phyloP scores from a whole-genome alignment of 2,329 filamentous ascomycete genomes.

The Knufia petricola region DNA sequence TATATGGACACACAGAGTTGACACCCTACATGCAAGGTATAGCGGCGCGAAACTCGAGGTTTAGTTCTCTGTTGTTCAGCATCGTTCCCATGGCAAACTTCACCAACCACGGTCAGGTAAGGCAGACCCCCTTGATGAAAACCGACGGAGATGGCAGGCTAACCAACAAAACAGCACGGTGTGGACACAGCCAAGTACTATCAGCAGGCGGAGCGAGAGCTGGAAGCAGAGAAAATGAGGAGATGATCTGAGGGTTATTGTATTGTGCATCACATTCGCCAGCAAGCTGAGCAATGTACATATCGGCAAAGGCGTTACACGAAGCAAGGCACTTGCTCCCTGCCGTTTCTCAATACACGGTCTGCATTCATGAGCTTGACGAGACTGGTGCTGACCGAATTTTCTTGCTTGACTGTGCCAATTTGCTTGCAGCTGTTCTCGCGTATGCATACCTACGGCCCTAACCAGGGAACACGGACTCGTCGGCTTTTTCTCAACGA shows the following conservation, averaged over 20 bases:
- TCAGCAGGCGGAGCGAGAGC: conserved; percentile 82
- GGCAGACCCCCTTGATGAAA: conserved; percentile 14
- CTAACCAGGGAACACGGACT: too few species aligned
- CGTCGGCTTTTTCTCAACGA: too few species aligned
- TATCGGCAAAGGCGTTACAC: background rate
- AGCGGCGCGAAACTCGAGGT: conserved; percentile 83
- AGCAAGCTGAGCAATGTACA: background rate
- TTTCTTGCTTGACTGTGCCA: too few species aligned
- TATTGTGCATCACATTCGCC: background rate
- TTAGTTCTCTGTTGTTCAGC: conserved; percentile 73
- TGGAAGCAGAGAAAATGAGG: conserved; percentile 62
- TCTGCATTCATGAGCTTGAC: background rate
- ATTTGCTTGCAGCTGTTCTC: too few species aligned
- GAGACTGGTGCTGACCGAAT: too few species aligned
- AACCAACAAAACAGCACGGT: conserved; percentile 57
- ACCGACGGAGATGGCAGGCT: conserved; percentile 6
- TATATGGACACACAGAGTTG: conserved; percentile 73
- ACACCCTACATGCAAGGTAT: conserved; percentile 89
- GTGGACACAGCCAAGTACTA: conserved; percentile 99
- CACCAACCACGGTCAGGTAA: conserved; percentile 75
- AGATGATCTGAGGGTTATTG: background rate
- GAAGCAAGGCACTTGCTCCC: background rate
- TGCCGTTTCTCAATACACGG: background rate
- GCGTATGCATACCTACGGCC: too few species aligned
- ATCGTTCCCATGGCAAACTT: conserved; percentile 96